Evolutionary conservation across 2,329 filamentous ascomycete genomes (phyloP), one percentile per base, ranked within the genome.

Genomic region (Fusarium torreyae): DNA sequence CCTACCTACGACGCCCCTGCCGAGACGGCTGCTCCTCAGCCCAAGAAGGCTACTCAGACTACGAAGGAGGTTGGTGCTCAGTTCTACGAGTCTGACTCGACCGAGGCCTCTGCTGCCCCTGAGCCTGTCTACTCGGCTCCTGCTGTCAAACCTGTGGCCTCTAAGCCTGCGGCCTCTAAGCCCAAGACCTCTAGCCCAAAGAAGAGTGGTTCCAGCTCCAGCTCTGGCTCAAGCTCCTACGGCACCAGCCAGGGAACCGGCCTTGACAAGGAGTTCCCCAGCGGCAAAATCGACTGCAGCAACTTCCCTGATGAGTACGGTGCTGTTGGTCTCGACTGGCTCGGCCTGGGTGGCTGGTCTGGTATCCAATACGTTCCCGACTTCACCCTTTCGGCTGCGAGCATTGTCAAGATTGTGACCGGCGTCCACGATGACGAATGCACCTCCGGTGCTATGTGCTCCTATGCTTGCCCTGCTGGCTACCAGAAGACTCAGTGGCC

Each of bases 401-500:
- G 86, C 38, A 91, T 97, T 76, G 84, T 82, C 77, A 86, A 87
- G 63, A 93, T 94, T 65, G 84, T 87, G 52, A 90, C 89, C 40
- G 89, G 86, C 26, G 80, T 90, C 46, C 82, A 82, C 18, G 92
- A 91, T 17, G 81, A 88, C 17, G 80, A 80, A 63, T 95, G 93
- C 82, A 78, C 75, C 10, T 74, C 84, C 11, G 90, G 89, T 49
- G 82, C 85, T 61, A 94, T 94, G 86, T 98, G 95, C 86, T 97
- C 94, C 3, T 98, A 98, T 77, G 90, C 93, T 58, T 99, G 96
- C 85, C 92, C 93, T n/a, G 82, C 90, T 28, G 95, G 95, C 45
- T 97, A 96, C 81, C 90, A 96, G 80, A 98, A 98, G 88, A 87
- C 91, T 5, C 95, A 98, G 78, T 98, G 94, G 92, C 94, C 96